These are phyloP conservation scores for Grifola frondosa DNA, from an alignment of 1,284 basidiomycete species.

Conservation along the genomic window DNA sequence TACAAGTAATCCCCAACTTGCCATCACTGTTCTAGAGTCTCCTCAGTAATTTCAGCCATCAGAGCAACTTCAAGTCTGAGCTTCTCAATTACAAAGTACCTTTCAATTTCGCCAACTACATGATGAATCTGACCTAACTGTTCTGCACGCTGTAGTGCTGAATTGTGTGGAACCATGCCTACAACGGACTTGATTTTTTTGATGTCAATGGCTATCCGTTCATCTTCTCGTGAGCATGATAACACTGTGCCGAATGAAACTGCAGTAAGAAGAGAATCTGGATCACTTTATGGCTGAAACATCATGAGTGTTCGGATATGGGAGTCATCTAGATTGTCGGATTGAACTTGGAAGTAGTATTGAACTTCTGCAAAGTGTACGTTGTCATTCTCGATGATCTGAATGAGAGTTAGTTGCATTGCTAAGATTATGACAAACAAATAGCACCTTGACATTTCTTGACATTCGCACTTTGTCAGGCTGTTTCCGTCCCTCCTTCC, in stretches of 20 bases:
- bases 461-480: slow-evolving; percentile 4
- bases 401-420: background rate
- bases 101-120: background rate
- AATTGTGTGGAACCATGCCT: slow-evolving; percentile 12
- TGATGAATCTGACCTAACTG: background rate
- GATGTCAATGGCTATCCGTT: slow-evolving; percentile 4
- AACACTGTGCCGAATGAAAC: background rate
- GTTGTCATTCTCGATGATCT: background rate
- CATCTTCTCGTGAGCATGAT: background rate
- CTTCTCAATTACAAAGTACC: slow-evolving; percentile 5
- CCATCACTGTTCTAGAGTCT: no score
- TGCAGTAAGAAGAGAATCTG: background rate
- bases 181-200: slow-evolving; percentile 6
- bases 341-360: slow-evolving; percentile 7
- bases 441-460: background rate
- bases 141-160: background rate
- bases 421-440: background rate
- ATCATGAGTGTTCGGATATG: background rate
- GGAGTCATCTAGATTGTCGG: background rate
- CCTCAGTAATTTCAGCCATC: no score
- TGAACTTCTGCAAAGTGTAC: slow-evolving; percentile 3
- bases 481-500: slow-evolving; percentile 14
- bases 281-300: slow-evolving; percentile 1
- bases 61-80: slow-evolving; percentile 1
- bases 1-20: no score